Evolutionary conservation across 2,329 filamentous ascomycete species (phyloP).

Genomic region (Emergomyces orientalis): DNA sequence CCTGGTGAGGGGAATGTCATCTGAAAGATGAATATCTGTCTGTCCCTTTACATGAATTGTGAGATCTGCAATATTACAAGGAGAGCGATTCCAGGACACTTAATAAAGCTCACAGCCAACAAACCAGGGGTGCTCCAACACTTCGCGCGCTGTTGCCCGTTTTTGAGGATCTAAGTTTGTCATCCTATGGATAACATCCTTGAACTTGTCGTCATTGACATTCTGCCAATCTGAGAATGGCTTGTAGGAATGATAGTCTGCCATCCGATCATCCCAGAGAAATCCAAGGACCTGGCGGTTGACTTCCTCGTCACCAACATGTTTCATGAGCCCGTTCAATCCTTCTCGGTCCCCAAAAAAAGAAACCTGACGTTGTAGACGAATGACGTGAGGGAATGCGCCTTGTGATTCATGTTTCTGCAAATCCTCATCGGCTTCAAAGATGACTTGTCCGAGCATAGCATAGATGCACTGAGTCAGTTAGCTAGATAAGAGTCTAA

Average conservation of each 20-base stretch:
- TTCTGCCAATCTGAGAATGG: slow-evolving; percentile 26
- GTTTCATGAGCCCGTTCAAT: slow-evolving; percentile 32
- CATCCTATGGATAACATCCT: slow-evolving; percentile 22
- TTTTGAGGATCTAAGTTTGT: slow-evolving; percentile 24
- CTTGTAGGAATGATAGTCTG: slow-evolving; percentile 24
- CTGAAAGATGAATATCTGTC: background rate
- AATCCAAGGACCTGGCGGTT: slow-evolving; percentile 25
- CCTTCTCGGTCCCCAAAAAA: slow-evolving; percentile 38
- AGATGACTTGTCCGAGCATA: slow-evolving; percentile 35
- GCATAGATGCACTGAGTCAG: slow-evolving; percentile 38
- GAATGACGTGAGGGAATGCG: slow-evolving; percentile 25
- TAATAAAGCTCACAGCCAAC: slow-evolving; percentile 8
- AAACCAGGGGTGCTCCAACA: slow-evolving; percentile 26
- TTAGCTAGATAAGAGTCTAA: slow-evolving; percentile 8
- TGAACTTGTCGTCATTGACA: slow-evolving; percentile 22
- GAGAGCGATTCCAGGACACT: background rate
- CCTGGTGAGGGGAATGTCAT: background rate
- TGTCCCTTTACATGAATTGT: background rate
- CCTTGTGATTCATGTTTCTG: slow-evolving; percentile 29
- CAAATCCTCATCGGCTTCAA: slow-evolving; percentile 30
- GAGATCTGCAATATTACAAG: background rate
- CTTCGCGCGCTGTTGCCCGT: slow-evolving; percentile 23
- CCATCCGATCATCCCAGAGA: slow-evolving; percentile 27
- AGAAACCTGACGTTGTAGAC: slow-evolving; percentile 39
- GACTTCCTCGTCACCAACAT: slow-evolving; percentile 27